Base-by-base conservation (phyloP, 1,284 basidiomycete genomes). In the Takashimella koratensis region DNA sequence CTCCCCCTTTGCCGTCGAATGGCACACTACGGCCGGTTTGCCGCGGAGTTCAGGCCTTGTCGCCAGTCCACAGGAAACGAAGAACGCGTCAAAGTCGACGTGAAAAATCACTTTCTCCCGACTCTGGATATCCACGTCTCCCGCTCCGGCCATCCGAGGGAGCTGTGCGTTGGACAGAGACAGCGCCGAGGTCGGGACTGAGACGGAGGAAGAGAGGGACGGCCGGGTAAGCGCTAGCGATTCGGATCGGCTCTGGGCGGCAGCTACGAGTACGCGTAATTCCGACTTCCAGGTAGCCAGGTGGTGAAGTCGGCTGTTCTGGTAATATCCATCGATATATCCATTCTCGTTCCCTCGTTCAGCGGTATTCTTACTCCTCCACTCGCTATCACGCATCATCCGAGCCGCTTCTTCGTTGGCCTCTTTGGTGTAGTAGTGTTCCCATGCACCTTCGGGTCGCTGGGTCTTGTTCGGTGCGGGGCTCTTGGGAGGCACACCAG, bases 21-120 rank as follows among this genome's bases (percentile, higher is more conserved):
- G 95, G 68, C 95, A 98, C 0, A 98, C 96, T 0, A 94, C 93
- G 2, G 88, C 86, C 0, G 95, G 90, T 69, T 88, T 89, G 1
- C 90, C 90, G 49, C 82, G 84, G 41, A 95, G 73, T 54, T 94
- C 81, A 0, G 90, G 89, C 0, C 89, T 79, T 50, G 81, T 83
- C 3, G 88, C 79, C 45, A 95, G 74, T 0, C 91, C 90, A n/a
- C 86, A 92, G 1, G 88, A 86, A 11, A 97, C 93, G 68, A 98
- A 98, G 80, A 98, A 98, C 66, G 87, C 91, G 70, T 98, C 95
- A 66, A 98, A 98, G 73, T 97, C 93, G 66, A 90, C 90, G 66
- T 97, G 93, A 83, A 96, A 87, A 64, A 95, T 87, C 16, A 90
- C 83, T 12, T 83, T 80, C 45, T 86, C 82, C 10, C 16, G 8